These are phyloP conservation scores for Spathaspora arborariae DNA, from an alignment of 805 yeast species.

Conservation along the genomic window DNA sequence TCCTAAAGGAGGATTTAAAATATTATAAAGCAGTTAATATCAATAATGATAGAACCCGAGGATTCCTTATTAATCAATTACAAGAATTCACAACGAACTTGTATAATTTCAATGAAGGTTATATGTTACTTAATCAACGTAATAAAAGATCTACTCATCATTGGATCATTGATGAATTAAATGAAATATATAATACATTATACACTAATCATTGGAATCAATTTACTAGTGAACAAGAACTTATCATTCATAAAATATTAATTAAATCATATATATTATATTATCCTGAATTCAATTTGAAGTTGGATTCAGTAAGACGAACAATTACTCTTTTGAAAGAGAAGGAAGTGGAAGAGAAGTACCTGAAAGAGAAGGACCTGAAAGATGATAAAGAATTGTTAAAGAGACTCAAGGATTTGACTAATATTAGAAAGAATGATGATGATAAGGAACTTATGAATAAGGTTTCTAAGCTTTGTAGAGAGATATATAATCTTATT, in stretches of 20 bases:
- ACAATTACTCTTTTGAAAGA: constrained; percentile 11
- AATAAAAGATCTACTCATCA: constrained; percentile 2
- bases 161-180: constrained; percentile 9
- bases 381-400: constrained; percentile 16
- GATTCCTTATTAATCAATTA: constrained; percentile 21
- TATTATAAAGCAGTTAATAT: constrained; percentile 12
- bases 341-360: too few relatives aligned
- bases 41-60: constrained; percentile 9
- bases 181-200: constrained; percentile 21
- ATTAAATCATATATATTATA: constrained; percentile 26
- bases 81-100: constrained; percentile 17
- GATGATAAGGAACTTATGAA: constrained; percentile 11
- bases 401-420: constrained; percentile 16
- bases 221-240: constrained; percentile 9
- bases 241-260: constrained; percentile 16
- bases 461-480: constrained; percentile 10
- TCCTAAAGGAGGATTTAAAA: constrained; percentile 15
- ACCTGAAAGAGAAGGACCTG: constrained; percentile 12
- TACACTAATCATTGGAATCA: constrained; percentile 23
- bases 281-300: not conserved
- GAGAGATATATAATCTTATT: constrained; percentile 9
- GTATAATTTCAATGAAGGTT: constrained; percentile 19
- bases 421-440: constrained; percentile 11
- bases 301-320: not conserved
- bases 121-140: constrained; percentile 11